phyloP scores from a whole-genome alignment of 306 rosid genomes.

The Fagus crenata region DNA sequence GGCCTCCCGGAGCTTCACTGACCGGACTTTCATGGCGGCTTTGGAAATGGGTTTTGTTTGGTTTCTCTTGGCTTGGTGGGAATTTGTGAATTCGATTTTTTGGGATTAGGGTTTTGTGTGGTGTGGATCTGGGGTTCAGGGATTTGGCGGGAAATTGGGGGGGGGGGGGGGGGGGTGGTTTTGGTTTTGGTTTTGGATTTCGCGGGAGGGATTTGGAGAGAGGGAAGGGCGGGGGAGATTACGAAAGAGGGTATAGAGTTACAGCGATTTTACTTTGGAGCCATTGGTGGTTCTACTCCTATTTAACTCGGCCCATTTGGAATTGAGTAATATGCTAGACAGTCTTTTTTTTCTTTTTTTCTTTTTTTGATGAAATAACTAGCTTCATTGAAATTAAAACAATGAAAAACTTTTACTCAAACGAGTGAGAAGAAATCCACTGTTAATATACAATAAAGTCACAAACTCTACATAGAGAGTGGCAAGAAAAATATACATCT shows the following conservation, averaged over 20 bases:
- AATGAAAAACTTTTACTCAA: too few relatives aligned
- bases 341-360: too few relatives aligned
- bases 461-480: too few relatives aligned
- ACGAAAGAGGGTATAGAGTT: not conserved
- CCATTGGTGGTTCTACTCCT: not conserved
- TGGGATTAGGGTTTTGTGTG: conserved; percentile 32
- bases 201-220: conserved; percentile 37
- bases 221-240: not conserved
- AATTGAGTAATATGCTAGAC: too few relatives aligned
- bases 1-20: conserved; percentile 85
- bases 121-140: not conserved
- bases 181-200: conserved; percentile 18
- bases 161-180: not conserved
- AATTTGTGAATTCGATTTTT: not conserved
- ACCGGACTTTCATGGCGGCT: conserved; percentile 68
- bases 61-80: not conserved
- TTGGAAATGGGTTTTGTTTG: not conserved
- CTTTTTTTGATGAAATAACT: too few relatives aligned
- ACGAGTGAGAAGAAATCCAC: too few relatives aligned
- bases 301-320: too few relatives aligned
- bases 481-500: too few relatives aligned
- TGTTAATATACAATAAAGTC: too few relatives aligned
- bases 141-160: conserved; percentile 50
- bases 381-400: too few relatives aligned
- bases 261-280: not conserved